Evolutionary conservation across 1,139 yeast species (phyloP).

Genomic region (Kurtzmaniella quercitrusa): DNA sequence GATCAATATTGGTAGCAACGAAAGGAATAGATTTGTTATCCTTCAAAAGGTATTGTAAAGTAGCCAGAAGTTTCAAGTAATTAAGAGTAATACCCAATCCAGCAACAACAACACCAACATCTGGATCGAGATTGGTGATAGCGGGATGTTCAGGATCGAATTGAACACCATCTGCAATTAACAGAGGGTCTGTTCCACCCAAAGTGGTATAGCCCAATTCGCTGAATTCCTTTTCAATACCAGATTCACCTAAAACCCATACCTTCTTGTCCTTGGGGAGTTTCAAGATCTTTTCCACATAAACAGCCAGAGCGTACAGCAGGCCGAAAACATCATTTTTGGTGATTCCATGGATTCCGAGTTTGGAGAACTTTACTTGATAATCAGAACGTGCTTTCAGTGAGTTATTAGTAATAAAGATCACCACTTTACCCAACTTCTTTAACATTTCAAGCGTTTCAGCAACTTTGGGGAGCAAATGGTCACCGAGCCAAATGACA

Average conservation of each 20-base stretch:
- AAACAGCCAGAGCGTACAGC: constrained; percentile 87
- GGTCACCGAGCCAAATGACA: constrained; percentile 48
- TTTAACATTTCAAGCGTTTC: constrained; percentile 38
- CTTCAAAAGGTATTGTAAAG: constrained; percentile 69
- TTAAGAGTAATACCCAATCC: constrained; percentile 77
- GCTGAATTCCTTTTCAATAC: constrained; percentile 40
- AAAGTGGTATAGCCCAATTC: constrained; percentile 40
- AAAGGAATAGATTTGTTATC: constrained; percentile 66
- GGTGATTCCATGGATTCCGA: constrained; percentile 62
- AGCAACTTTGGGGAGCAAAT: constrained; percentile 35
- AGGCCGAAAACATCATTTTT: constrained; percentile 85
- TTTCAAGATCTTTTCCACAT: constrained; percentile 70
- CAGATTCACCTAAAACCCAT: constrained; percentile 46
- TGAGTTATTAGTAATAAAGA: constrained; percentile 93
- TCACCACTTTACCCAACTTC: constrained; percentile 50
- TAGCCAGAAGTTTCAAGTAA: constrained; percentile 75
- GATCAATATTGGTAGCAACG: constrained; percentile 93
- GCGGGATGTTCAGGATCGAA: constrained; percentile 33
- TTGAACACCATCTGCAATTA: constrained; percentile 26
- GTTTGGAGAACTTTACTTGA: constrained; percentile 65
- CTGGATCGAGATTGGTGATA: constrained; percentile 52
- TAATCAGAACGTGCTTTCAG: constrained; percentile 83
- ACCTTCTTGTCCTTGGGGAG: constrained; percentile 57
- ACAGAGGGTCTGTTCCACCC: constrained; percentile 38
- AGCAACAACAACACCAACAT: constrained; percentile 84